These are phyloP conservation scores for Umbilicaria muhlenbergii DNA, from an alignment of 495 filamentous ascomycete species.

Conservation along the genomic window DNA sequence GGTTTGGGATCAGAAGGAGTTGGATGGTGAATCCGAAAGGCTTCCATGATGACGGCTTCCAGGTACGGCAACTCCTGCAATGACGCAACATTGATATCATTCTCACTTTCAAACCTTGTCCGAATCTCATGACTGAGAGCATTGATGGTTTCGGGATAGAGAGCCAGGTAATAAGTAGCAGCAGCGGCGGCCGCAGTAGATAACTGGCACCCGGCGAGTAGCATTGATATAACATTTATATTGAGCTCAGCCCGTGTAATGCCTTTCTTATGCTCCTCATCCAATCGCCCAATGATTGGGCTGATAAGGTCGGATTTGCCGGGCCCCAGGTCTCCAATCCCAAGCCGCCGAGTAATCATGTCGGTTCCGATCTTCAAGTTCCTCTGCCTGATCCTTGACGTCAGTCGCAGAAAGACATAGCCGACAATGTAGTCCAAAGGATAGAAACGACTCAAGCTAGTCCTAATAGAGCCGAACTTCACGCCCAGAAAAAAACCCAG, in stretches of 20 bases:
- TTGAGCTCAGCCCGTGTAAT: slow-evolving; percentile 7
- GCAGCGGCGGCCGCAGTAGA: slow-evolving; percentile 5
- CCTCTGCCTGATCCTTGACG: neutral
- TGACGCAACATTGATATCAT: neutral
- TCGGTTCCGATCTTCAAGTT: slow-evolving; percentile 4
- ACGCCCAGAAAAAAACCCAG: slow-evolving; percentile 6
- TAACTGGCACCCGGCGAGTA: slow-evolving; percentile 10
- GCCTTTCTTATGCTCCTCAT: slow-evolving; percentile 3
- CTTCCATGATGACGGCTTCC: slow-evolving; percentile 36
- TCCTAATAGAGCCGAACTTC: slow-evolving; percentile 8
- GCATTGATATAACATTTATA: slow-evolving; percentile 5
- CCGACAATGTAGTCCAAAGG: slow-evolving; percentile 7
- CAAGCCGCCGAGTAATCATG: slow-evolving; percentile 7
- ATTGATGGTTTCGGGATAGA: slow-evolving; percentile 1
- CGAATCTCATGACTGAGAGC: slow-evolving; percentile 3
- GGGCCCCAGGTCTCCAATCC: slow-evolving; percentile 3
- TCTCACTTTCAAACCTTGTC: slow-evolving; percentile 5
- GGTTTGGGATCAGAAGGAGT: neutral
- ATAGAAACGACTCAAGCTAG: slow-evolving; percentile 3
- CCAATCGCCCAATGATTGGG: slow-evolving; percentile 1
- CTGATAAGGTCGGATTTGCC: slow-evolving; percentile 6
- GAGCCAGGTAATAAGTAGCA: slow-evolving; percentile 7
- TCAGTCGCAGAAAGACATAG: slow-evolving; percentile 6
- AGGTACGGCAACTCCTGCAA: slow-evolving; percentile 15
- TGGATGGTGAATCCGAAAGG: slow-evolving; percentile 28